phyloP scores from a whole-genome alignment of 192 early-diverging fungal genomes.

The Coemansia sp. region DNA sequence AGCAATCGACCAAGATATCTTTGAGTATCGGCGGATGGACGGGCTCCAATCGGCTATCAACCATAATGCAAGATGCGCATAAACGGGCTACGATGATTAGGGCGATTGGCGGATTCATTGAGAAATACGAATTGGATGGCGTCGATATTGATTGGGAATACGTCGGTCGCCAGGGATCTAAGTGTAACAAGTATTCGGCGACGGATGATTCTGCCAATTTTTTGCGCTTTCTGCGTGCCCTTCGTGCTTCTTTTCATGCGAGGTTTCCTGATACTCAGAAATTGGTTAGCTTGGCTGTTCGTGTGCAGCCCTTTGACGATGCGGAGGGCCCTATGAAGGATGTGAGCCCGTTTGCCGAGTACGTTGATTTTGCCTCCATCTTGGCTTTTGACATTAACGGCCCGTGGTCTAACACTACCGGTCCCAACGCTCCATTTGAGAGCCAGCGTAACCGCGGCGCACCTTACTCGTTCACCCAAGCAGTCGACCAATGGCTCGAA shows the following conservation, averaged over 20 bases:
- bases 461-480: conserved; percentile 43
- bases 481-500: conserved; percentile 56
- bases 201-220: conserved; percentile 48
- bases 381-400: conserved; percentile 69
- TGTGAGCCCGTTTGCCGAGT: conserved; percentile 59
- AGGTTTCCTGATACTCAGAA: conserved; percentile 44
- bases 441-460: conserved; percentile 35
- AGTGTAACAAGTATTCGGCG: conserved; percentile 54
- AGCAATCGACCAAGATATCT: conserved; percentile 54
- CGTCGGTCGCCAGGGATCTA: conserved; percentile 57
- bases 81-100: conserved; percentile 59
- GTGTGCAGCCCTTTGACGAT: conserved; percentile 60
- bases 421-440: conserved; percentile 62
- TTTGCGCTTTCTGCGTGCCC: conserved; percentile 36
- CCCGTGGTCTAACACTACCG: conserved; percentile 58
- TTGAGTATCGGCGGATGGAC: conserved; percentile 75
- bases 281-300: conserved; percentile 63
- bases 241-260: conserved; percentile 36
- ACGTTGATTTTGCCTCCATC: conserved; percentile 65
- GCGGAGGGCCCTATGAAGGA: conserved; percentile 55
- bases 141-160: conserved; percentile 70
- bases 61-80: conserved; percentile 53
- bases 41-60: conserved; percentile 63
- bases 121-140: conserved; percentile 60
- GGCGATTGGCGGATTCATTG: conserved; percentile 57